Percentiles rank a stretch among this genome's conserved stretches.
Conservation (phyloP, 1,139 yeast genomes). For the Candida smagusa region DNA sequence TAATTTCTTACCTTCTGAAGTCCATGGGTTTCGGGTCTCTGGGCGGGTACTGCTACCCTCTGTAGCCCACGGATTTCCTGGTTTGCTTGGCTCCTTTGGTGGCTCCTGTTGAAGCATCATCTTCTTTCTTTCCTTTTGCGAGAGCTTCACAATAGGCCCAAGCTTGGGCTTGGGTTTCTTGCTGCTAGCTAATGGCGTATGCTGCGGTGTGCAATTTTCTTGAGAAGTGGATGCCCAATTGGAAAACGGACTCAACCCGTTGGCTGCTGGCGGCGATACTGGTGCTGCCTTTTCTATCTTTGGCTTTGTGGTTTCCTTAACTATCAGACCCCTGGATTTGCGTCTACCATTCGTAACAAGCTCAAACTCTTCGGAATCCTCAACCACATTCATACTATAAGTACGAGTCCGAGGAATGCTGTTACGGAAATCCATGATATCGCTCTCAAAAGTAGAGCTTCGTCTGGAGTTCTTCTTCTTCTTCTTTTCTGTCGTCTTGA, state of each 20-base stretch:
- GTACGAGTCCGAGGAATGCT: conserved; percentile 6
- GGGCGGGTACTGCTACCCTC: no score
- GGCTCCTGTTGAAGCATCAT: conserved; percentile 12
- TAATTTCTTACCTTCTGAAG: not conserved
- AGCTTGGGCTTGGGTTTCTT: conserved; percentile 28
- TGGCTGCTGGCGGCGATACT: not conserved
- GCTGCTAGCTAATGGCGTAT: not conserved
- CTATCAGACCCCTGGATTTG: conserved; percentile 13
- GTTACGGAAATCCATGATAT: conserved; percentile 21
- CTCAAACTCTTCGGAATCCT: conserved; percentile 30
- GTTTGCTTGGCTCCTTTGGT: not conserved
- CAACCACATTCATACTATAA: conserved; percentile 19
- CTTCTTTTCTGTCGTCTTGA: conserved; percentile 14
- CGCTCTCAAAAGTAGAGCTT: conserved; percentile 22
- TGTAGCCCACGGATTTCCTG: conserved; percentile 16
- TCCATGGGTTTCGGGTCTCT: no score
- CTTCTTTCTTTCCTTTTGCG: conserved; percentile 53
- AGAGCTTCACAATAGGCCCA: conserved; percentile 36
- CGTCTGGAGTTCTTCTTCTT: conserved; percentile 24
- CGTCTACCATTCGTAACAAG: conserved; percentile 25
- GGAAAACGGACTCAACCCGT: conserved; percentile 28
- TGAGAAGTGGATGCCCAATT: conserved; percentile 27
- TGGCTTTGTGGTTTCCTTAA: conserved; percentile 1
- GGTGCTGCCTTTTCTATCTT: not conserved
- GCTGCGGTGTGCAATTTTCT: no score